These are phyloP conservation scores for Viridothelium virens DNA, from an alignment of 495 filamentous ascomycete genomes.

Conservation along the genomic window DNA sequence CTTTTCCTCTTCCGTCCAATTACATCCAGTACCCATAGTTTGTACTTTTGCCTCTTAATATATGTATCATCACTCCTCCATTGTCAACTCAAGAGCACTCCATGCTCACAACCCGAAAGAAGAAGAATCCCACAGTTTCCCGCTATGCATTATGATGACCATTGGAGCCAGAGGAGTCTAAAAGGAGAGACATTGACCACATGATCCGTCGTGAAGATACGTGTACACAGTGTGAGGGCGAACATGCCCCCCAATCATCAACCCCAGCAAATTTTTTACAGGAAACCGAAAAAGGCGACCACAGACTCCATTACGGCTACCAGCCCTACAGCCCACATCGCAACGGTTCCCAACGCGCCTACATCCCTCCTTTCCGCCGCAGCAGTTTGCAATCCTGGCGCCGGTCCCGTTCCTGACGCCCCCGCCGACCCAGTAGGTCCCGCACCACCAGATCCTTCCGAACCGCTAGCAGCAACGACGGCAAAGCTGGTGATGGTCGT, in stretches of 20 bases:
- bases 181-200: slow-evolving; percentile 12
- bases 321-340: not conserved
- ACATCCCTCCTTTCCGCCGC: not conserved
- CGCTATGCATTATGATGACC: not conserved
- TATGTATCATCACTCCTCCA: too few species aligned
- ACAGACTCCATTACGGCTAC: not conserved
- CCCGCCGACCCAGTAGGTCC: not conserved
- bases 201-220: slow-evolving; percentile 4
- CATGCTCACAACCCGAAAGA: too few species aligned
- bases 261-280: not conserved
- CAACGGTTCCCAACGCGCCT: not conserved
- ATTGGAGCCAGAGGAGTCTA: not conserved
- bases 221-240: not conserved
- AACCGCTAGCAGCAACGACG: slow-evolving; percentile 14
- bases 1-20: too few species aligned
- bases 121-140: not conserved
- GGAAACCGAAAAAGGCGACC: not conserved
- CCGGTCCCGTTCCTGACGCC: not conserved
- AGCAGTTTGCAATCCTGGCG: slow-evolving; percentile 9
- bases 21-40: too few species aligned
- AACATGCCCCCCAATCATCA: not conserved
- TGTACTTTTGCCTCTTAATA: too few species aligned
- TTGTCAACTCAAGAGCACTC: too few species aligned
- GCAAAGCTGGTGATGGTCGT: slow-evolving; percentile 33
- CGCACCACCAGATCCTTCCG: not conserved